These are phyloP conservation scores for Nepenthes alata DNA, from an alignment of 179 eudicot species.

Conservation along the genomic window DNA sequence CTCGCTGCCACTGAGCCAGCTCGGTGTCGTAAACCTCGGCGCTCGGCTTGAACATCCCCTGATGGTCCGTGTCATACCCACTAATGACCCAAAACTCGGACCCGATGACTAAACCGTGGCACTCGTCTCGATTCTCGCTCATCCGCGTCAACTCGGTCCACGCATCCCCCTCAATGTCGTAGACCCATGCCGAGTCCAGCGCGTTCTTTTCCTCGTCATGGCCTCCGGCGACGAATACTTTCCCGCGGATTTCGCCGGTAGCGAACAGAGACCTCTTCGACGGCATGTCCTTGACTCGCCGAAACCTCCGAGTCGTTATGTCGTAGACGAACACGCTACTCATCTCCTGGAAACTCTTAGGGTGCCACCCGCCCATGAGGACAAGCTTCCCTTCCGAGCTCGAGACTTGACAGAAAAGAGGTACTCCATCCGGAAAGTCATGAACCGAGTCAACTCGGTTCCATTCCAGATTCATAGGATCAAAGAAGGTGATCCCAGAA, in stretches of 20 bases:
- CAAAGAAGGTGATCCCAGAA: constrained; percentile 39
- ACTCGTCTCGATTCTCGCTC: constrained; percentile 64
- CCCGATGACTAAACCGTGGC: constrained; percentile 46
- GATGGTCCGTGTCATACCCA: constrained; percentile 51
- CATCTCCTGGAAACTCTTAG: constrained; percentile 32
- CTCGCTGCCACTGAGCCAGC: constrained; percentile 36
- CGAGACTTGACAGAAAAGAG: constrained; percentile 42
- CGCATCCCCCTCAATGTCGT: constrained; percentile 24
- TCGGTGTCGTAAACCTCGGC: constrained; percentile 27
- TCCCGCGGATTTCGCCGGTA: constrained; percentile 19
- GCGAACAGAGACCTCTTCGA: constrained; percentile 42
- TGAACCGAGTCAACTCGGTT: constrained; percentile 35
- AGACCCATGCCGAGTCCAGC: constrained; percentile 31
- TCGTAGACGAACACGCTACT: constrained; percentile 29
- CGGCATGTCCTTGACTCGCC: constrained; percentile 40
- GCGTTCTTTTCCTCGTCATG: constrained; percentile 66
- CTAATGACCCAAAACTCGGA: constrained; percentile 65
- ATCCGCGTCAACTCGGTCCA: constrained; percentile 52
- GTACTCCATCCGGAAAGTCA: constrained; percentile 37
- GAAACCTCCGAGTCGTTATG: constrained; percentile 36
- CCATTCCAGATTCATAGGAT: constrained; percentile 24
- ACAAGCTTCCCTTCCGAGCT: constrained; percentile 46
- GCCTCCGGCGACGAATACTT: constrained; percentile 48
- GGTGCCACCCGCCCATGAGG: constrained; percentile 61
- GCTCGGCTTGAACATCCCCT: constrained; percentile 42